Percentiles rank a stretch among this genome's conserved stretches.
These are phyloP conservation scores for Cyclocybe cylindracea DNA, from an alignment of 768 basidiomycete genomes.

Conservation along the genomic window DNA sequence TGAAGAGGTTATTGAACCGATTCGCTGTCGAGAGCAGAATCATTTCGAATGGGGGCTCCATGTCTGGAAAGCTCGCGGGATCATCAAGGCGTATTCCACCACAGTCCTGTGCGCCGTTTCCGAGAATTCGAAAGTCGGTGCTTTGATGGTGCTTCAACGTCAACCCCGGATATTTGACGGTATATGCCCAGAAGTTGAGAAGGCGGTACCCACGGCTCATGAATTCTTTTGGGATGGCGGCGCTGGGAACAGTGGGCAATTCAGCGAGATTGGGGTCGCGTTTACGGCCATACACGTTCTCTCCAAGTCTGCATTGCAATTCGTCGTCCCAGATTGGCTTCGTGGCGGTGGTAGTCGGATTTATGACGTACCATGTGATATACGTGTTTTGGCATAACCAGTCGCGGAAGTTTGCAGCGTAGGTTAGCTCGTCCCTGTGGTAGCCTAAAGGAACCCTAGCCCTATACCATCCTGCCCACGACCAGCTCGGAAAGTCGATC, in stretches of 20 bases:
- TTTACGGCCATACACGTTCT: background rate
- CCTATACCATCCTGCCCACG: slow-evolving; percentile 1
- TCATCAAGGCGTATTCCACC: background rate
- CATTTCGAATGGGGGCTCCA: background rate
- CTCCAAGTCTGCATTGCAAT: background rate
- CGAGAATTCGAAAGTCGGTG: background rate
- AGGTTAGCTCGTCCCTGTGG: background rate
- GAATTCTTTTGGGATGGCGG: background rate
- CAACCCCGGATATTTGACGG: background rate
- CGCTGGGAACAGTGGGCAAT: background rate
- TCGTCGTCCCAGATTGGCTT: background rate
- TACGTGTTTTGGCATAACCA: background rate
- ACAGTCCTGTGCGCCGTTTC: background rate
- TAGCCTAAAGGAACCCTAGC: background rate
- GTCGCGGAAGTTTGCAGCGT: background rate
- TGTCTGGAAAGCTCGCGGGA: background rate
- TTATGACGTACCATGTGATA: background rate
- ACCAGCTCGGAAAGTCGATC: background rate
- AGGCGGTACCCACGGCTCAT: background rate
- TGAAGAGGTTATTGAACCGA: background rate
- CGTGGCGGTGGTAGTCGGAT: background rate
- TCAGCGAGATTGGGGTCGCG: background rate
- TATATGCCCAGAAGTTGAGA: background rate
- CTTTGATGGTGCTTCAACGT: background rate
- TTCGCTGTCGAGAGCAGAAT: background rate